These are phyloP conservation scores for Apophysomyces ossiformis DNA, from an alignment of 371 early-diverging fungal species.

Conservation along the genomic window DNA sequence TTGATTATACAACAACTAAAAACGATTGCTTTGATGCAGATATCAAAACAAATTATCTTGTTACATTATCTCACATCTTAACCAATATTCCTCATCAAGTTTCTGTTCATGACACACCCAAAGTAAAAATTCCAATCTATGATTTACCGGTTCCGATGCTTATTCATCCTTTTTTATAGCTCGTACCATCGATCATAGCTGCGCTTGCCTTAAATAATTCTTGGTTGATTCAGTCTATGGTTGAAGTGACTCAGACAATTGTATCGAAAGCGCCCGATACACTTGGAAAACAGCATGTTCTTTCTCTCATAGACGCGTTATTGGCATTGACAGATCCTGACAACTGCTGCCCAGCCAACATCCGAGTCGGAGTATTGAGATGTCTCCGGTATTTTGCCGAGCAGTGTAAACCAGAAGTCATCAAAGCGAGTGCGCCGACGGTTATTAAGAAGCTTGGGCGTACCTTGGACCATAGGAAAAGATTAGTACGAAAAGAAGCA, in stretches of 20 bases:
- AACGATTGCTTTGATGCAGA: constrained; percentile 8
- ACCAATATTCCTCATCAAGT: constrained; percentile 75
- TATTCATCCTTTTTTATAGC: constrained; percentile 15
- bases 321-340: constrained; percentile 23
- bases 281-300: constrained; percentile 19
- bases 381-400: constrained; percentile 63
- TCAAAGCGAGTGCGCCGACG: neutral
- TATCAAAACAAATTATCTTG: constrained; percentile 44
- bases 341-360: neutral
- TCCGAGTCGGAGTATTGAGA: constrained; percentile 67
- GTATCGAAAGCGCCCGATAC: constrained; percentile 23
- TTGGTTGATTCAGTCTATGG: constrained; percentile 21
- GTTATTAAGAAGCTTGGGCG: neutral
- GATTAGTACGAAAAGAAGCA: constrained; percentile 2
- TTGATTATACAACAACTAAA: neutral
- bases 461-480: constrained; percentile 1
- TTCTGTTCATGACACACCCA: constrained; percentile 66
- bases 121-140: constrained; percentile 43
- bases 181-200: constrained; percentile 33
- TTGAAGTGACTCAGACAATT: constrained; percentile 29
- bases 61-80: constrained; percentile 76
- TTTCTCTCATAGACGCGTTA: constrained; percentile 32
- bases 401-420: neutral
- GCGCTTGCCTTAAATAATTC: constrained; percentile 29
- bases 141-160: neutral